Evolutionary conservation across 306 rosid genomes (phyloP), one percentile per base, ranked within the genome.

Genomic region (Coriaria nepalensis): DNA sequence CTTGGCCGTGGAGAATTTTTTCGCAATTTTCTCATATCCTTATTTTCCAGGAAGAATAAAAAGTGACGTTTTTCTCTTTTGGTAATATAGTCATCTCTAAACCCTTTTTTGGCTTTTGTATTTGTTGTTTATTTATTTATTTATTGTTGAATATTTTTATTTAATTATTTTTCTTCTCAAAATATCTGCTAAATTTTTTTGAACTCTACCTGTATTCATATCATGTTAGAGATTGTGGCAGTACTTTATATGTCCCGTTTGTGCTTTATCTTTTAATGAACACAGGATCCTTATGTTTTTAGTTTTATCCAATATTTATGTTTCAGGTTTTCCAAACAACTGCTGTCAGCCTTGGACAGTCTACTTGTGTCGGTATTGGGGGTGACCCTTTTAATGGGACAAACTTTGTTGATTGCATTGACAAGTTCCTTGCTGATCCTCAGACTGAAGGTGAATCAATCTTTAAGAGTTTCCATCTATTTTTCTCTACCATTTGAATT

Each of bases 301-400:
- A 9, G 20, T 9, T 6, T 0, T 14, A 44, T 48, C 32, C 34
- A 11, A 20, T 47, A 11, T 20, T 50, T 36, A 14, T 41, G 47
- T 47, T 75, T 49, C 68, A 92, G 98, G 98, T 92, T 68, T 92
- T 73, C 73, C 98, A 85, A 79, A 92, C 98, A 12, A 85, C 98
- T 61, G 78, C 87, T 52, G 98, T 86, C 66, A 96, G 98, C 71
- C 98, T 86, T 64, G 98, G 98, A 61, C 98, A 92, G 68, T 92
- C 98, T 48, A 92, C 98, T 33, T 92, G 98, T 59, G 98, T 92
- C 56, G 98, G 98, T 54, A 92, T 92, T 6, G 98, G 96, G 45
- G 96, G 98, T 38, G 98, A 92, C 74, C 98, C 98, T 63, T 92
- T 92, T 65, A 92, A 92, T 33, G 96, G 96, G 66, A 92, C 98